These are phyloP conservation scores for Limonomyces culmigenus DNA, from an alignment of 1,284 basidiomycete species.

Conservation along the genomic window DNA sequence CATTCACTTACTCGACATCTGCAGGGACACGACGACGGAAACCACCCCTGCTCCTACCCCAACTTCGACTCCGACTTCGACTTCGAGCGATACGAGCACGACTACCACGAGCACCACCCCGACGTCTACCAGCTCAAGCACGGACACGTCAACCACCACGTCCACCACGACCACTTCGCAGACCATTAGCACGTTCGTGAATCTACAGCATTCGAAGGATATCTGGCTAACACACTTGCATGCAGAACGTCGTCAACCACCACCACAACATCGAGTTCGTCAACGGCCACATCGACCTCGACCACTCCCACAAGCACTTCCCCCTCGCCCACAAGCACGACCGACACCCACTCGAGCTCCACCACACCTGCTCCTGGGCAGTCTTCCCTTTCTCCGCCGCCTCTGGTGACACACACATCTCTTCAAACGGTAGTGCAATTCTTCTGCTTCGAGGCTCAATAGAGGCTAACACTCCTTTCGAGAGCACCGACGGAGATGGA, in stretches of 20 bases:
- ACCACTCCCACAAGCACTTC: conserved; percentile 1
- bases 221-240: conserved; percentile 5
- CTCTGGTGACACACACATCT: background rate
- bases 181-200: too few relatives aligned
- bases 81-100: background rate
- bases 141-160: conserved; percentile 5
- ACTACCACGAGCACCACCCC: conserved; percentile 1
- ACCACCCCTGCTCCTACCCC: background rate
- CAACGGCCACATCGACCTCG: conserved; percentile 5
- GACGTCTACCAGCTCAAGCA: conserved; percentile 3
- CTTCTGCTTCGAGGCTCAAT: conserved; percentile 2
- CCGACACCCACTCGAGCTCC: background rate
- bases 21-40: too few relatives aligned
- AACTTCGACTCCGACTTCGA: background rate
- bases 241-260: conserved; percentile 4
- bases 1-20: too few relatives aligned
- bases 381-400: conserved; percentile 3
- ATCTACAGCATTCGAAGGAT: too few relatives aligned
- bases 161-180: conserved; percentile 4
- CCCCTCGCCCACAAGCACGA: conserved; percentile 1
- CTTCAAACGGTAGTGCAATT: background rate
- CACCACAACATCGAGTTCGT: conserved; percentile 4
- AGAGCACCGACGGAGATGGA: conserved; percentile 5
- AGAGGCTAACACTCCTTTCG: conserved; percentile 1
- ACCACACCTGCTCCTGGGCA: conserved; percentile 3